Base-by-base conservation (phyloP, 352 stramenopile genomes). In the Globisporangium barbulae region DNA sequence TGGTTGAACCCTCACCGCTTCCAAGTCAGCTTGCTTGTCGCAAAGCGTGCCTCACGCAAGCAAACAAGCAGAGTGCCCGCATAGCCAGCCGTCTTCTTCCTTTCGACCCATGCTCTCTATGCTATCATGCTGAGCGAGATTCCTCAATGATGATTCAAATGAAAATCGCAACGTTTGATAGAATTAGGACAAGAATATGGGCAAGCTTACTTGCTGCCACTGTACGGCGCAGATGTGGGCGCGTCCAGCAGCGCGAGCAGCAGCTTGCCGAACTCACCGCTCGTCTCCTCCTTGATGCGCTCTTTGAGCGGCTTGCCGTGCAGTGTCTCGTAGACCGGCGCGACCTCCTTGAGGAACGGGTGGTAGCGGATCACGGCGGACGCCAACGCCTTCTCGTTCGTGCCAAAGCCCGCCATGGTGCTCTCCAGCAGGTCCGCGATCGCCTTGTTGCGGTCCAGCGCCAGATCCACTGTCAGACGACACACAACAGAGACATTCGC, bases 281-380 rank as follows among this genome's bases (percentile, higher is more conserved):
- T 71, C 6, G 74, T 72, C 61, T 90, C 81, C 31, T 59, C 73
- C 54, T 81, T 45, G 53, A 91, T 75, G 69, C 79, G 81, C 54
- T 86, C 78, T 41, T 74, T 72, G 39, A 93, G 70, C 61, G 78
- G 73, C 69, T 69, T 85, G 57, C 78, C 71, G 73, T 90, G 86
- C 59, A 81, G 79, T 37, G 72, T 67, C 67, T 90, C 71, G 63
- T 83, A 93, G 28, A 71, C 68, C 19, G 69, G 62, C 52, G 74
- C 72, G 59, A 93, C 73, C 37, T 79, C 65, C n/a, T 59, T 31
- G 48, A 91, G 67, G 65, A 84, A 85, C 57, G 67, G 45, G 65
- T 91, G 79, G 70, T 91, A 93, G 44, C 85, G 83, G 55, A 93
- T 81, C 57, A 91, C 67, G 21, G 82, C 68, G 37, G 79, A 71